Base-by-base conservation (phyloP, 768 basidiomycete species). In the Leccinellum luteum region DNA sequence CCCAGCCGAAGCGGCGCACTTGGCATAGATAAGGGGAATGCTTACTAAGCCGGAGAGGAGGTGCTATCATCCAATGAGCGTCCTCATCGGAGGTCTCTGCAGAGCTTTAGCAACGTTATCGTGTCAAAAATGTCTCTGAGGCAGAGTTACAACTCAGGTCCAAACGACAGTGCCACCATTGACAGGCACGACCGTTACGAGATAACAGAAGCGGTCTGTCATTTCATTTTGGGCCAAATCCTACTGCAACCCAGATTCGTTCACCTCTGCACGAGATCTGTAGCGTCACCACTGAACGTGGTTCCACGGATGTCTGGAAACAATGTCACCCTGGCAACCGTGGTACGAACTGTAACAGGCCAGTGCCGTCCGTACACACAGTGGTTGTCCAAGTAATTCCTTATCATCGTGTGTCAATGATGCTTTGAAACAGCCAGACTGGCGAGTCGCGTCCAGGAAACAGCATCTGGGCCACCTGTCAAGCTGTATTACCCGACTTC, bases 21-120 rank as follows among this genome's bases (percentile, higher is more conserved):
- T 57, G 65, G 61, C 57, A 25, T 41, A 54, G 65, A 68, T 66
- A 68, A 66, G 63, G 35, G n/a, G 1, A 1, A 0, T 3, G 56
- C 56, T 66, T 62, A 66, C 51, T 68, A 59, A 66, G 56, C 60
- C 31, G 1, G 38, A 60, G 56, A 66, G 65, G 59, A 49, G 41
- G 1, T 9, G 30, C 45, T 66, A 66, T 66, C 66, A 58, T 55
- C 66, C 66, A 66, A 66, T 66, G 21, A 65, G 32, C 28, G 3
- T 10, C 32, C 6, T 15, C 21, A 5, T 5, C 4, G 38, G 41
- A 52, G 52, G n/a, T 9, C 51, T 44, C 27, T 8, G 17, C 17
- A 21, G 56, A 55, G 50, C 30, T 52, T 45, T 47, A 25, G 34
- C 32, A 13, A 9, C 19, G 53, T 56, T 62, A 68, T 67, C 65